Base-by-base conservation (phyloP, 2,329 filamentous ascomycete genomes). In the Sarocladiaceae sp. region DNA sequence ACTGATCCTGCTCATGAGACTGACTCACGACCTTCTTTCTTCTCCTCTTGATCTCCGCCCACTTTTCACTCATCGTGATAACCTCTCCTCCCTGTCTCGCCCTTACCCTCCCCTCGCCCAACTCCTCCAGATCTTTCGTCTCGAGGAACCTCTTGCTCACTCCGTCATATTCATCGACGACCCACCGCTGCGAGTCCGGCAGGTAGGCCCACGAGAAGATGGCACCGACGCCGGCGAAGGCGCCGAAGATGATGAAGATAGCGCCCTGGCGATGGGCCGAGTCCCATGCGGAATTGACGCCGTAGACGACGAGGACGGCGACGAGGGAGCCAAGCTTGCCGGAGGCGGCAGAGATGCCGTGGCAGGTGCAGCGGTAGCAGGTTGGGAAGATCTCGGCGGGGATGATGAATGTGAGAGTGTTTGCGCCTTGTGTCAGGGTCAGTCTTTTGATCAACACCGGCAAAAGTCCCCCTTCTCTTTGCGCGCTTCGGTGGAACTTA, bases 321-420 rank as follows among this genome's bases (percentile, higher is more conserved):
- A 74, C 58, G 42, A 81, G 70, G 47, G 73, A 74, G 19, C 76
- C 78, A 1, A 77, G 58, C 53, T 82, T 82, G 10, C 78, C 78
- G 1, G 72, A 70, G 0, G 78, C 78, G 0, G 78, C 78, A 0
- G 77, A 78, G 43, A 82, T 76, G 19, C 77, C 78, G 53, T 81
- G 77, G 47, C 76, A 81, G 0, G 78, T 79, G 42, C 72, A 78
- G 32, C 80, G 72, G 52, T 81, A 82, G 49, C 72, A 70, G 2
- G 79, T 83, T 0, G 78, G 78, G 55, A 83, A 84, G 33, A 80
- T 73, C 55, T 83, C 79, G 33, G 76, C 78, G 1, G 80, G 78
- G 13, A 83, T 73, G 44, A 82, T 74, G 53, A 83, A 82, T 0
- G 78, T 82, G 10, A 81, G 69, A 0, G 74, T 77, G 52, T 82